phyloP scores from a whole-genome alignment of 257 asterid species.

The Datura wrightii region DNA sequence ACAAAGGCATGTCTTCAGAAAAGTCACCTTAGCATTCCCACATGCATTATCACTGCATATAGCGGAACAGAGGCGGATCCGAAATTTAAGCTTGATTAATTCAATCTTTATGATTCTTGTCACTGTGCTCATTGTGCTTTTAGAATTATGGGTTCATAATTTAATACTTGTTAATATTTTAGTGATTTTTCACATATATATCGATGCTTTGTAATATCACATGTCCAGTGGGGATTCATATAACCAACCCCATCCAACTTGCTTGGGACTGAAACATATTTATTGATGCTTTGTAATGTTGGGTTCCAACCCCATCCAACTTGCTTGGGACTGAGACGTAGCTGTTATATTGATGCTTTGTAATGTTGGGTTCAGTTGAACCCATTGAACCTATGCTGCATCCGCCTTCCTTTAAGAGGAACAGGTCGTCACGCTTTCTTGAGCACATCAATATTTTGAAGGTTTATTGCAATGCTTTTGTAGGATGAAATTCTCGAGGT shows the following conservation, averaged over 20 bases:
- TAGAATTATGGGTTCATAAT: neutral
- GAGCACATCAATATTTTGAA: neutral
- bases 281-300: conserved; percentile 9
- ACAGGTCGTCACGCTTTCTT: neutral
- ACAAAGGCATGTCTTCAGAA: neutral
- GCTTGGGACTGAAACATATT: neutral
- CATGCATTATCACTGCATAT: neutral
- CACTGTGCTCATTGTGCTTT: neutral
- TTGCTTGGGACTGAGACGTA: neutral
- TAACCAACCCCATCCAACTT: neutral
- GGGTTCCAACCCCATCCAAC: neutral
- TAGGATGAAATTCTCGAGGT: conserved; percentile 96
- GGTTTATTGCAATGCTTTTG: neutral
- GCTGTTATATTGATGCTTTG: neutral
- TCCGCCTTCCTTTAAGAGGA: neutral
- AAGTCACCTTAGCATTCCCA: neutral
- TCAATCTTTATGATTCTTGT: neutral
- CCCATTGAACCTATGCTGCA: neutral
- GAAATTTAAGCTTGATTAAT: neutral
- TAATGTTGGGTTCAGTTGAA: neutral
- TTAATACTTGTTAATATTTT: neutral
- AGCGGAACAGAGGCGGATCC: neutral
- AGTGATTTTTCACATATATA: neutral
- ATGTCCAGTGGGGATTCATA: neutral
- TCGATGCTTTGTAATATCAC: neutral